phyloP scores from a whole-genome alignment of 495 filamentous ascomycete species.

The Penicillium egyptiacum region DNA sequence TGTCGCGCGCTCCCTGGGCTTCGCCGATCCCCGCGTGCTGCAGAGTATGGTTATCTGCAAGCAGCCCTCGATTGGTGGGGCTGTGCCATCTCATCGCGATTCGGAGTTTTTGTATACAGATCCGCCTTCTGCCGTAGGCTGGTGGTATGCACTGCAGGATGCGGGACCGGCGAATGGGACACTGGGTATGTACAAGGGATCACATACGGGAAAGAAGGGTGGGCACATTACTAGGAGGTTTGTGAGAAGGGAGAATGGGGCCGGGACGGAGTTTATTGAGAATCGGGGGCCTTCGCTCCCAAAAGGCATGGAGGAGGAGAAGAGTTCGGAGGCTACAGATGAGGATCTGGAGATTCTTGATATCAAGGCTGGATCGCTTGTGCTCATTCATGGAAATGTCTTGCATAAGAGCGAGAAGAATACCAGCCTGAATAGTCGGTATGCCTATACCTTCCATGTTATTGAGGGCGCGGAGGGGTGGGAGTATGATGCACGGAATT shows the following conservation, averaged over 20 bases:
- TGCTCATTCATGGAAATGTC: conserved; percentile 94
- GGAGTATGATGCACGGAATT: conserved; percentile 84
- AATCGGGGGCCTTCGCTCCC: conserved; percentile 52
- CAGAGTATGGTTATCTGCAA: conserved; percentile 99
- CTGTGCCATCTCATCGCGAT: conserved; percentile 87
- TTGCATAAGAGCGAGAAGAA: conserved; percentile 97
- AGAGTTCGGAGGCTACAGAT: conserved; percentile 37
- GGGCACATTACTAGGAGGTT: conserved; percentile 66
- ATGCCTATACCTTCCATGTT: conserved; percentile 96
- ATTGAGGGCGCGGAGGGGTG: conserved; percentile 77
- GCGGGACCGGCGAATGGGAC: conserved; percentile 82
- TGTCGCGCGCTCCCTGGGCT: conserved; percentile 71
- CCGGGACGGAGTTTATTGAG: conserved; percentile 56
- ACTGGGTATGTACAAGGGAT: conserved; percentile 78
- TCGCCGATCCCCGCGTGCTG: conserved; percentile 69
- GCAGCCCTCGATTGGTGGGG: conserved; percentile 91
- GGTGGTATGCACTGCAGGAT: conserved; percentile 96
- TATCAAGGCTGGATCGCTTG: conserved; percentile 83
- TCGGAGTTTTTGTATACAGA: conserved; percentile 89
- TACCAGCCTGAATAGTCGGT: conserved; percentile 75
- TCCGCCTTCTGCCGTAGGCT: conserved; percentile 86
- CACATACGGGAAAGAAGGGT: conserved; percentile 53
- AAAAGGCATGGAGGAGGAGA: conserved; percentile 38
- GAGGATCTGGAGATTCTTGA: conserved; percentile 68
- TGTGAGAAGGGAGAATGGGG: conserved; percentile 59